Conservation (phyloP, 768 basidiomycete species). For the Boletus insuetus region DNA sequence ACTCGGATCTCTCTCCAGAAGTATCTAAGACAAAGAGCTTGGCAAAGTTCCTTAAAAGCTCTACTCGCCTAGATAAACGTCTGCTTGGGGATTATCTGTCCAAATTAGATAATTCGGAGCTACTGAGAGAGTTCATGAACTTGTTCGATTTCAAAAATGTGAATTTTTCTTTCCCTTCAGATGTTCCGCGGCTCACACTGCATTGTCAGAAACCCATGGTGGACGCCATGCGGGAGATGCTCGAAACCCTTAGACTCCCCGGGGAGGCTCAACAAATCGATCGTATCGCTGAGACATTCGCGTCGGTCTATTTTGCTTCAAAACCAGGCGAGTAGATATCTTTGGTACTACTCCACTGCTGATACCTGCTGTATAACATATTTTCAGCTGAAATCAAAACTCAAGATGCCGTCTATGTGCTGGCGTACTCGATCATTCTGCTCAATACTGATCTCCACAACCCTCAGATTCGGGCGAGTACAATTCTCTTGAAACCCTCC, state of each 20-base stretch:
- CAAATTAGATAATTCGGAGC: constrained; percentile 78
- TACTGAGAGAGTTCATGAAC: constrained; percentile 83
- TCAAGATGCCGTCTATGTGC: constrained; percentile 90
- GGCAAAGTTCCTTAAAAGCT: constrained; percentile 83
- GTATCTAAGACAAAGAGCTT: constrained; percentile 64
- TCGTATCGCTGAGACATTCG: constrained; percentile 93
- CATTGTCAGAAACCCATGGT: constrained; percentile 80
- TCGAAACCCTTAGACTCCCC: constrained; percentile 92
- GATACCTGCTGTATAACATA: not conserved
- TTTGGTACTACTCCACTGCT: not conserved
- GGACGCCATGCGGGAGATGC: constrained; percentile 92
- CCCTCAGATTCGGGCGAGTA: constrained; percentile 80
- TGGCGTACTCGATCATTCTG: constrained; percentile 96
- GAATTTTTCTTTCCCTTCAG: constrained; percentile 24
- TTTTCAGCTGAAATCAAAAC: constrained; percentile 77
- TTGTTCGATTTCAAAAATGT: constrained; percentile 90
- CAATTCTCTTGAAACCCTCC: not conserved
- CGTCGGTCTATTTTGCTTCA: constrained; percentile 84
- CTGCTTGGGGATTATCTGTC: constrained; percentile 92
- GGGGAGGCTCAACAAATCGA: constrained; percentile 94
- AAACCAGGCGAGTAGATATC: constrained; percentile 54
- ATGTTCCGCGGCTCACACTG: not conserved
- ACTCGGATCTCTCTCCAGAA: constrained; percentile 55
- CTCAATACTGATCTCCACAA: constrained; percentile 97
- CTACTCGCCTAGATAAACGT: constrained; percentile 86